Conservation (phyloP, 2,329 filamentous ascomycete species). For the Trichoderma brevicompactum region DNA sequence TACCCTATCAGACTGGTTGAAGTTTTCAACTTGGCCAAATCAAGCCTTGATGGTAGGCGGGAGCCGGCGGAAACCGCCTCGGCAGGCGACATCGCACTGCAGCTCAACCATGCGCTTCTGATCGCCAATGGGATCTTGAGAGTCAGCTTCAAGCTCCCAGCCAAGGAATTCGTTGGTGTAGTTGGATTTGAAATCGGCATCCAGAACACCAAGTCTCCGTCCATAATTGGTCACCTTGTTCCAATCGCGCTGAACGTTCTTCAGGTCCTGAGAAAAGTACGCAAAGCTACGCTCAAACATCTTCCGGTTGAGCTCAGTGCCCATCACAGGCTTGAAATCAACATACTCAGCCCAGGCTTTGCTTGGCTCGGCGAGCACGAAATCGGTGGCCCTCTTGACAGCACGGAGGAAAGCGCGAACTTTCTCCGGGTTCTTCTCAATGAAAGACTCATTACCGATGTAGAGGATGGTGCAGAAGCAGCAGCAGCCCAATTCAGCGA, state of each 20-base stretch:
- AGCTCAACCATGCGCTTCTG: slow-evolving; percentile 75
- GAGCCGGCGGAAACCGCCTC: slow-evolving; percentile 67
- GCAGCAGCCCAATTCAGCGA: slow-evolving; percentile 79
- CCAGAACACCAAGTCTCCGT: slow-evolving; percentile 71
- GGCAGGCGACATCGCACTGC: slow-evolving; percentile 66
- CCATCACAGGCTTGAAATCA: slow-evolving; percentile 74
- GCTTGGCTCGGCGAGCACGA: slow-evolving; percentile 66
- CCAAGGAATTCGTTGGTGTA: slow-evolving; percentile 74
- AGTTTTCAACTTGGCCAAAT: background rate
- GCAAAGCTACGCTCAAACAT: slow-evolving; percentile 80
- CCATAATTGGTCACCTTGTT: slow-evolving; percentile 77
- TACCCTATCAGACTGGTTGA: background rate
- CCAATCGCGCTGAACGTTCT: slow-evolving; percentile 78
- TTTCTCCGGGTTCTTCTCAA: slow-evolving; percentile 67
- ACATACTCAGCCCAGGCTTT: slow-evolving; percentile 70
- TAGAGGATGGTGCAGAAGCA: slow-evolving; percentile 84
- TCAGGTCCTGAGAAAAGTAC: slow-evolving; percentile 74
- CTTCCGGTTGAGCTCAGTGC: slow-evolving; percentile 70
- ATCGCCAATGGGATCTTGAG: slow-evolving; percentile 69
- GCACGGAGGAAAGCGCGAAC: slow-evolving; percentile 71
- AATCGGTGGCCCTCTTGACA: slow-evolving; percentile 75
- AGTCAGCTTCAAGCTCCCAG: slow-evolving; percentile 69
- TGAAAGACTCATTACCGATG: slow-evolving; percentile 75
- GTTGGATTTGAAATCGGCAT: slow-evolving; percentile 68
- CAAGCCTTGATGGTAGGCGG: slow-evolving; percentile 25